A percentile compares a stretch with the other conserved stretches of the same genome.
Evolutionary conservation across 2,329 filamentous ascomycete species (phyloP).

Genomic region (Acarospora socialis): DNA sequence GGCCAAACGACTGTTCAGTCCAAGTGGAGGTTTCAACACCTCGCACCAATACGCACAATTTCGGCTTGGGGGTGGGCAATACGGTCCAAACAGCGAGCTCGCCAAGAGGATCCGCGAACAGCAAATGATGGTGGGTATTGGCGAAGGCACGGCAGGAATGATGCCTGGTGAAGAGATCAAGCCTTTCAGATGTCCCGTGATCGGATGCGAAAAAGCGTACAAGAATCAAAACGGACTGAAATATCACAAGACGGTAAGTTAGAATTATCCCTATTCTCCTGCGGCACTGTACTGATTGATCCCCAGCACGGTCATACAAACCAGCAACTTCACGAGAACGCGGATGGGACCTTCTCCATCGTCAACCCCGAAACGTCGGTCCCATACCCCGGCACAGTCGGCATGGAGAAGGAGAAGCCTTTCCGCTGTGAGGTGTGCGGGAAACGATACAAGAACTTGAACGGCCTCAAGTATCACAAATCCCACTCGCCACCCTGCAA

Average conservation of each 20-base stretch:
- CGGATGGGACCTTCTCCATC: constrained; percentile 93
- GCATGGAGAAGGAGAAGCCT: constrained; percentile 99
- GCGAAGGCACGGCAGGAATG: constrained; percentile 29
- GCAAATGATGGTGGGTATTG: constrained; percentile 44
- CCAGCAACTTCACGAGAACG: constrained; percentile 91
- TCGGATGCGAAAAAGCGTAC: constrained; percentile 97
- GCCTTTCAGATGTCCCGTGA: constrained; percentile 93
- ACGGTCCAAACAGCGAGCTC: constrained; percentile 62
- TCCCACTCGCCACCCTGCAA: constrained; percentile 81
- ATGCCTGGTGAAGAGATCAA: constrained; percentile 77
- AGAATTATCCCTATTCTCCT: constrained; percentile 17
- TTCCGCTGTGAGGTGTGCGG: constrained; percentile 95
- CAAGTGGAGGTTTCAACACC: constrained; percentile 56
- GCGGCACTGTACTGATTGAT: constrained; percentile 4
- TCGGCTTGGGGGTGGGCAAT: constrained; percentile 60
- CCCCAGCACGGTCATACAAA: constrained; percentile 78
- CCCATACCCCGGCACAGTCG: constrained; percentile 86
- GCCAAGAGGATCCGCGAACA: constrained; percentile 51
- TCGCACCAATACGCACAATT: constrained; percentile 58
- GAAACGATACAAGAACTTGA: constrained; percentile 98
- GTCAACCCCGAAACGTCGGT: constrained; percentile 90
- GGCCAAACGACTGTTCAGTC: constrained; percentile 82
- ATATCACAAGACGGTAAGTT: constrained; percentile 57
- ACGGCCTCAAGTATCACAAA: constrained; percentile 91
- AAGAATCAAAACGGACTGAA: constrained; percentile 99